Percentiles rank a stretch among this genome's conserved stretches.
Conservation (phyloP, 1,284 basidiomycete species). For the Puccinia triticina region DNA sequence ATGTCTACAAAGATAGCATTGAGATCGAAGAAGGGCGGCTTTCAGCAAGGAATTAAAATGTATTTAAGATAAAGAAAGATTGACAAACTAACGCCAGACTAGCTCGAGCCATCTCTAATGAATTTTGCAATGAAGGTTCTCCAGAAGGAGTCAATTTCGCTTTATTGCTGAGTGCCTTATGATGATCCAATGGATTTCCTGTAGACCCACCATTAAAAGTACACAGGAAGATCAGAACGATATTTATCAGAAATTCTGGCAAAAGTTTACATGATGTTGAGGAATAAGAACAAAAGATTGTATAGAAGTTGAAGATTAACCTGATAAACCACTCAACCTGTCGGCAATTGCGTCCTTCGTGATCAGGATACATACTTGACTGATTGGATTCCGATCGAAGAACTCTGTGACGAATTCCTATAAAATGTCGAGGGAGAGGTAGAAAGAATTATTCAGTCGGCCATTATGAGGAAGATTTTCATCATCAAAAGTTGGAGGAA, state of each 20-base stretch:
- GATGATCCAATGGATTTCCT: slow-evolving; percentile 94
- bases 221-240: slow-evolving; percentile 12
- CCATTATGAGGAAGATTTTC: too few species aligned
- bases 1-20: slow-evolving; percentile 67
- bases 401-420: slow-evolving; percentile 86
- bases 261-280: neutral
- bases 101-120: slow-evolving; percentile 88
- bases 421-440: neutral
- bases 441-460: neutral
- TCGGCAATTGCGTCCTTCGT: slow-evolving; percentile 59
- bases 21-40: slow-evolving; percentile 1
- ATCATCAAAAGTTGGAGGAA: neutral
- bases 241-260: slow-evolving; percentile 71
- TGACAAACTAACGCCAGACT: slow-evolving; percentile 73
- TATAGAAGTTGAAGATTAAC: neutral
- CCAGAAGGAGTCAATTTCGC: slow-evolving; percentile 85
- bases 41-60: neutral
- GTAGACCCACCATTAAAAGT: slow-evolving; percentile 10
- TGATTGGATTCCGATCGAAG: slow-evolving; percentile 99
- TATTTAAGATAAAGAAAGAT: too few species aligned
- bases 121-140: slow-evolving; percentile 94
- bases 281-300: neutral
- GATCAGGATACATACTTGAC: slow-evolving; percentile 67
- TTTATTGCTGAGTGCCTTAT: slow-evolving; percentile 80
- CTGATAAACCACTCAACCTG: slow-evolving; percentile 55